A percentile compares a stretch with the other conserved stretches of the same genome.
Evolutionary conservation across 768 basidiomycete species (phyloP).

Genomic region (Amanita thiersii): DNA sequence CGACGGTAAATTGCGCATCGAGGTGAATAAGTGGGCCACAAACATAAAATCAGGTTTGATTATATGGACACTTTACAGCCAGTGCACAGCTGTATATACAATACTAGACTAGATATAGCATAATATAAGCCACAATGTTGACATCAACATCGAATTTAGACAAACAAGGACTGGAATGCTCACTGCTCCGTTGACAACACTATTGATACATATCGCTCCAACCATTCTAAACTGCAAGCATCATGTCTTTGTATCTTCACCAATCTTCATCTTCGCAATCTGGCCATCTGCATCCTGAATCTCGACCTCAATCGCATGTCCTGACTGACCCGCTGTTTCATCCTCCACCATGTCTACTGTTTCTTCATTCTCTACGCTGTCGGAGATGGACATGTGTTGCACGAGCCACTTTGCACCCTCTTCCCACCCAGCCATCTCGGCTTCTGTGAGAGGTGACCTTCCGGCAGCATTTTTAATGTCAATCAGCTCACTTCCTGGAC

Average conservation of each 20-base stretch:
- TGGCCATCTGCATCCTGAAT: slow-evolving; percentile 67
- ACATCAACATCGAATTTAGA: too few species aligned
- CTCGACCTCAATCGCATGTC: slow-evolving; percentile 49
- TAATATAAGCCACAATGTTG: too few species aligned
- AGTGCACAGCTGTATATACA: too few species aligned
- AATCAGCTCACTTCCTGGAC: slow-evolving; percentile 61
- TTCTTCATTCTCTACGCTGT: slow-evolving; percentile 29
- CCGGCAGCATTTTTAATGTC: slow-evolving; percentile 72
- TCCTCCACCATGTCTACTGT: slow-evolving; percentile 20
- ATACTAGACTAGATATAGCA: too few species aligned
- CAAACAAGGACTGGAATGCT: too few species aligned
- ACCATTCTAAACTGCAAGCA: too few species aligned
- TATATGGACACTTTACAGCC: too few species aligned
- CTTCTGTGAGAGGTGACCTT: slow-evolving; percentile 72
- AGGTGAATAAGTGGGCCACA: too few species aligned
- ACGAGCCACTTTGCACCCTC: slow-evolving; percentile 83
- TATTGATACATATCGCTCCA: too few species aligned
- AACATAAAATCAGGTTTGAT: too few species aligned
- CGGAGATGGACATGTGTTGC: slow-evolving; percentile 67
- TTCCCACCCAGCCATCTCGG: slow-evolving; percentile 72
- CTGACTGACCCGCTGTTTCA: slow-evolving; percentile 17
- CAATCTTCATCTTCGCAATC: slow-evolving; percentile 56
- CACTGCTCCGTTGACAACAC: too few species aligned
- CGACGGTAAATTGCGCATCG: too few species aligned
- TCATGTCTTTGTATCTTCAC: slow-evolving; percentile 14